phyloP scores from a whole-genome alignment of 768 basidiomycete genomes.

The Russula virescens region DNA sequence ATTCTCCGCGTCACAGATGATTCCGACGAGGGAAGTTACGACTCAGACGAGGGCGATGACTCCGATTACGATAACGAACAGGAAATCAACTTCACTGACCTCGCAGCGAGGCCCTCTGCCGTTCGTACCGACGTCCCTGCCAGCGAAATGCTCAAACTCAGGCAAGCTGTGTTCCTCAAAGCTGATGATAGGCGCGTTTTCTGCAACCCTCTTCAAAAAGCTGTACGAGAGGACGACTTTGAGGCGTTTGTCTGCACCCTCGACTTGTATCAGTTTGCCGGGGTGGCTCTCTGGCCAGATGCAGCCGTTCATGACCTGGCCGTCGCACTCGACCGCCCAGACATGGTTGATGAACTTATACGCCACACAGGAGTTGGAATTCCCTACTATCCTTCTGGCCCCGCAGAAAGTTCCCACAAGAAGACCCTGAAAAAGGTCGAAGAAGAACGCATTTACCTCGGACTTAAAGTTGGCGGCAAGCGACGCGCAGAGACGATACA shows the following conservation, averaged over 20 bases:
- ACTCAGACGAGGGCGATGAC: constrained; percentile 31
- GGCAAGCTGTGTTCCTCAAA: background rate
- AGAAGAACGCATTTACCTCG: constrained; percentile 42
- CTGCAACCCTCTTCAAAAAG: constrained; percentile 31
- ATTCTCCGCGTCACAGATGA: constrained; percentile 5
- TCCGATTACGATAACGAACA: constrained; percentile 30
- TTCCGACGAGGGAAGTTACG: constrained; percentile 27
- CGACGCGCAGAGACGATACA: constrained; percentile 48
- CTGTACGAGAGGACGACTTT: constrained; percentile 42
- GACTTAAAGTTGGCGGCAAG: constrained; percentile 59
- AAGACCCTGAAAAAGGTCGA: constrained; percentile 35
- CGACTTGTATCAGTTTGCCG: constrained; percentile 40
- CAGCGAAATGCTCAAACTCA: constrained; percentile 31
- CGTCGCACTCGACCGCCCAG: constrained; percentile 39
- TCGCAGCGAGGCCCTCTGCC: constrained; percentile 43
- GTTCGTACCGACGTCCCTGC: constrained; percentile 41
- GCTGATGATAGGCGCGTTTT: background rate
- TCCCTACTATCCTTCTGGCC: constrained; percentile 20
- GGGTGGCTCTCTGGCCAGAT: constrained; percentile 28
- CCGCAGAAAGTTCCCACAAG: constrained; percentile 29
- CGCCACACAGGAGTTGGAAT: constrained; percentile 42
- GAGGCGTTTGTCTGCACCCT: constrained; percentile 46
- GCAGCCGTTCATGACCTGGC: constrained; percentile 7
- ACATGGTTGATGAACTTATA: constrained; percentile 54
- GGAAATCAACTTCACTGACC: constrained; percentile 45